Evolutionary conservation across 1,139 yeast species (phyloP).

Genomic region (Ogataea hybrid): DNA sequence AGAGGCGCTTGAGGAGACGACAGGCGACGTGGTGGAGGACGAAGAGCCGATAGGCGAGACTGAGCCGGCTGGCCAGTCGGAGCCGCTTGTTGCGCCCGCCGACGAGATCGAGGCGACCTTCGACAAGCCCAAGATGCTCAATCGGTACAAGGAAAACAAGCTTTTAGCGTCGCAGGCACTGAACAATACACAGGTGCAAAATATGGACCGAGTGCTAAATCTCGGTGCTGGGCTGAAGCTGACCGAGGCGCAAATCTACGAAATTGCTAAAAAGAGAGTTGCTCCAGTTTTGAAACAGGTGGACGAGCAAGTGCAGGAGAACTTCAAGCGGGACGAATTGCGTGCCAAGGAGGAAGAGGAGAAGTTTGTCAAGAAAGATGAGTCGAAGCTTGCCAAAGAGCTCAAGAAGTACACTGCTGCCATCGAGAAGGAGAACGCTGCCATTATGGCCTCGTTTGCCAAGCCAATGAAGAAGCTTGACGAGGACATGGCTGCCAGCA

Average conservation of each 20-base stretch:
- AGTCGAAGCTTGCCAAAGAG: slow-evolving; percentile 41
- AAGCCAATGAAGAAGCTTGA: slow-evolving; percentile 37
- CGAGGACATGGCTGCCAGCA: slow-evolving; percentile 31
- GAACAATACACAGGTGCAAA: slow-evolving; percentile 42
- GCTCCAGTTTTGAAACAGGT: slow-evolving; percentile 53
- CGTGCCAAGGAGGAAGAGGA: slow-evolving; percentile 42
- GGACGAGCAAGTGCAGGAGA: slow-evolving; percentile 49
- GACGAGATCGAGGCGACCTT: slow-evolving; percentile 39
- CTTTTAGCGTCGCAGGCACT: slow-evolving; percentile 47
- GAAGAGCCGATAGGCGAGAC: slow-evolving; percentile 13
- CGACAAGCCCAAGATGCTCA: slow-evolving; percentile 48
- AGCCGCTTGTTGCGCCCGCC: slow-evolving; percentile 7
- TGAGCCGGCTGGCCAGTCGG: neutral
- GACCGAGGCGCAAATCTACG: slow-evolving; percentile 56
- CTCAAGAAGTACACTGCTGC: slow-evolving; percentile 42
- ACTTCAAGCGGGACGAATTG: slow-evolving; percentile 38
- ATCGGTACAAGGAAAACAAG: slow-evolving; percentile 49
- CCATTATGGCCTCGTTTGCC: slow-evolving; percentile 42
- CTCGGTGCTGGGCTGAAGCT: slow-evolving; percentile 55
- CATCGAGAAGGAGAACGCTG: slow-evolving; percentile 41
- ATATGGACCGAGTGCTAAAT: slow-evolving; percentile 49
- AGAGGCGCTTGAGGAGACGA: slow-evolving; percentile 13
- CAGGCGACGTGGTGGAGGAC: slow-evolving; percentile 14
- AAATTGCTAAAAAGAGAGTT: slow-evolving; percentile 54
- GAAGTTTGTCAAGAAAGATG: slow-evolving; percentile 42